phyloP scores from a whole-genome alignment of 2,329 filamentous ascomycete genomes.

The Fusarium neocosmosporiellum region DNA sequence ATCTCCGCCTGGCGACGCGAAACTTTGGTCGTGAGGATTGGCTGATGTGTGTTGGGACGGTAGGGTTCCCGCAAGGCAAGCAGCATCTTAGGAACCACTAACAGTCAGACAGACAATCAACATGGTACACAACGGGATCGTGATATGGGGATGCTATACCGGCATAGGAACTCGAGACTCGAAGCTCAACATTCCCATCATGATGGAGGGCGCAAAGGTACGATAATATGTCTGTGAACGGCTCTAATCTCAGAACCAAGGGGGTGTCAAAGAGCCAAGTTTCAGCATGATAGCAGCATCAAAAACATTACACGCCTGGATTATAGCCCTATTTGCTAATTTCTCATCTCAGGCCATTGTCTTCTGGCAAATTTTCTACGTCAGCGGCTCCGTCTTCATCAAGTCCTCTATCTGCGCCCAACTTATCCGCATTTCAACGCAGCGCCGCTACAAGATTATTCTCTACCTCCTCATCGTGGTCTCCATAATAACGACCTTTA shows the following conservation, averaged over 20 bases:
- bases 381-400: conserved; percentile 6
- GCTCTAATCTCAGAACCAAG: neutral
- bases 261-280: neutral
- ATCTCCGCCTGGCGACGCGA: neutral
- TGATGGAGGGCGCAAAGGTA: conserved; percentile 16
- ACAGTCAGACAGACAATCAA: neutral
- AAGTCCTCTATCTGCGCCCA: conserved; percentile 19
- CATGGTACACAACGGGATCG: conserved; percentile 12
- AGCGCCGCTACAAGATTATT: neutral
- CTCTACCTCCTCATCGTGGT: neutral
- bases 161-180: conserved; percentile 10
- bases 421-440: conserved; percentile 7
- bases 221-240: neutral
- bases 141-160: conserved; percentile 7
- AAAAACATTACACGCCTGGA: neutral
- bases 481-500: neutral
- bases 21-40: conserved; percentile 14
- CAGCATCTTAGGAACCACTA: neutral
- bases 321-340: neutral
- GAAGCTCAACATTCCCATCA: neutral
- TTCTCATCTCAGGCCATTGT: neutral
- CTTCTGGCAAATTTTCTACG: conserved; percentile 22
- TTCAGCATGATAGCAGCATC: neutral
- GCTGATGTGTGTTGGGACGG: conserved; percentile 15
- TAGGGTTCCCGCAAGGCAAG: neutral